Conservation (phyloP, 805 yeast species). For the Nakazawaea wyomingensis region DNA sequence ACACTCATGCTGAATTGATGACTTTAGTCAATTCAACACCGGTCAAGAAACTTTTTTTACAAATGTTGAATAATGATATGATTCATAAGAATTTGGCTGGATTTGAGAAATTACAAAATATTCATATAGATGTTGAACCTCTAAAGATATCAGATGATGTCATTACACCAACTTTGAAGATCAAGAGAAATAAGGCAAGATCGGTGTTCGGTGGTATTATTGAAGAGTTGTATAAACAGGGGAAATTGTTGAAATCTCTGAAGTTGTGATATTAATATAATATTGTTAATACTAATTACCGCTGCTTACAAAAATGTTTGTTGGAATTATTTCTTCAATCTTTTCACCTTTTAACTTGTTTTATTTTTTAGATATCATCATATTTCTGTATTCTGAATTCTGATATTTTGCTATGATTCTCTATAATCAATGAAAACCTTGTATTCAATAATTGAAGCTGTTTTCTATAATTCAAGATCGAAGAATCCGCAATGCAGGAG, state of each 20-base stretch:
- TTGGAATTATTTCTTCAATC: too few relatives aligned
- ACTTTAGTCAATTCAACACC: slow-evolving; percentile 3
- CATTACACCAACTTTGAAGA: slow-evolving; percentile 60
- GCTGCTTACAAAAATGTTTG: too few relatives aligned
- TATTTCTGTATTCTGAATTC: too few relatives aligned
- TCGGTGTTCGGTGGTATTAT: slow-evolving; percentile 4
- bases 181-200: slow-evolving; percentile 26
- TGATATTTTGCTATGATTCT: too few relatives aligned
- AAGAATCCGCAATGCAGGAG: too few relatives aligned
- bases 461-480: too few relatives aligned
- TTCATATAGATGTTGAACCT: slow-evolving; percentile 51
- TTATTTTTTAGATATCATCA: too few relatives aligned
- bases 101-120: slow-evolving; percentile 58
- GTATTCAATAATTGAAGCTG: too few relatives aligned
- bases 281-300: too few relatives aligned
- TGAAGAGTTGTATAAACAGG: slow-evolving; percentile 14
- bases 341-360: too few relatives aligned
- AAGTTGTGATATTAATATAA: slow-evolving; percentile 4
- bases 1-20: not conserved
- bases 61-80: slow-evolving; percentile 32
- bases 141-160: slow-evolving; percentile 55
- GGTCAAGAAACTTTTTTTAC: slow-evolving; percentile 28
- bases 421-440: too few relatives aligned
- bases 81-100: slow-evolving; percentile 42
- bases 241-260: slow-evolving; percentile 7